Conservation (phyloP, 306 rosid genomes). For the Bauhinia variegata region DNA sequence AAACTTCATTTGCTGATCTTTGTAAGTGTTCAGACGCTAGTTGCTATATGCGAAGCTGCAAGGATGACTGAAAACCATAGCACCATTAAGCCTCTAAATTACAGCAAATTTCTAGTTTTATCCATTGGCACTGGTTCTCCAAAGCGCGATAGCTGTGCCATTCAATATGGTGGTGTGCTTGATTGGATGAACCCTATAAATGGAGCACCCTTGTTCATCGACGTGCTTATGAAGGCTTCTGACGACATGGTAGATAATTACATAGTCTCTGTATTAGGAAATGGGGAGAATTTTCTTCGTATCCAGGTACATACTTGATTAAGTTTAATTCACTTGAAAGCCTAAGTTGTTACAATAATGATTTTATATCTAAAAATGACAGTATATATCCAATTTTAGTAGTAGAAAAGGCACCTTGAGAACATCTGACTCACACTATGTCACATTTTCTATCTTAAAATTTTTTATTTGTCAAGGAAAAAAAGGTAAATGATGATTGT, state of each 20-base stretch:
- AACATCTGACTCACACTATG: too few species aligned
- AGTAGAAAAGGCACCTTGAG: too few species aligned
- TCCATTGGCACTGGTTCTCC: slow-evolving; percentile 36
- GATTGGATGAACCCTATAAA: neutral
- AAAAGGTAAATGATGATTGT: too few species aligned
- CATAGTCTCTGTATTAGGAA: slow-evolving; percentile 14
- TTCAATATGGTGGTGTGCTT: neutral
- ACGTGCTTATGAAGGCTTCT: slow-evolving; percentile 26
- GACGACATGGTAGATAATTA: slow-evolving; percentile 30
- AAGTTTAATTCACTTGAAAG: neutral
- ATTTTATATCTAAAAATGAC: too few species aligned
- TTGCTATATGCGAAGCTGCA: slow-evolving; percentile 30
- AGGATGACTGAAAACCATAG: neutral
- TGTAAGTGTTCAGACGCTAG: slow-evolving; percentile 8
- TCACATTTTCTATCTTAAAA: too few species aligned
- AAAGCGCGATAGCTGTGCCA: slow-evolving; percentile 3
- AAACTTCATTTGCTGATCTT: too few species aligned
- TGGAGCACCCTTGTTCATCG: slow-evolving; percentile 15
- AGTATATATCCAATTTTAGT: too few species aligned
- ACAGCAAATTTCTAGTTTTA: slow-evolving; percentile 21
- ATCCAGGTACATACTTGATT: slow-evolving; percentile 12
- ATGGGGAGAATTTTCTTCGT: slow-evolving; percentile 24
- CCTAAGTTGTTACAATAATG: too few species aligned
- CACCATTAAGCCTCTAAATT: neutral
- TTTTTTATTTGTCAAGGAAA: too few species aligned